Percentiles rank a stretch among this genome's conserved stretches.
Evolutionary conservation across 768 basidiomycete genomes (phyloP).

Genomic region (Favolaschia claudopus): DNA sequence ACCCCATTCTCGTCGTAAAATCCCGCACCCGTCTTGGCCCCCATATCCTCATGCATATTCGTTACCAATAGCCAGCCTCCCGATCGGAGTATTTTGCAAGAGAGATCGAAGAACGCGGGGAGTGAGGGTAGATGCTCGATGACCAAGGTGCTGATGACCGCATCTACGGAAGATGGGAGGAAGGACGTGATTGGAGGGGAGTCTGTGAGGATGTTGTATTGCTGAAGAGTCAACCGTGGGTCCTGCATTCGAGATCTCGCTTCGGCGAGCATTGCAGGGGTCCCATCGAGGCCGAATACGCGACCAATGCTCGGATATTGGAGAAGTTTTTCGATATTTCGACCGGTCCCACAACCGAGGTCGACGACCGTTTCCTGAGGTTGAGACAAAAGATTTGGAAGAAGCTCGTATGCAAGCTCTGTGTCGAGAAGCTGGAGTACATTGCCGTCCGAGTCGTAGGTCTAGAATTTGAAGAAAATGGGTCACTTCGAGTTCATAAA

Average conservation of each 20-base stretch:
- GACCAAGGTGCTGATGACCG: slow-evolving; percentile 19
- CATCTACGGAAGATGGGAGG: slow-evolving; percentile 2
- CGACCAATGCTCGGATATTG: neutral
- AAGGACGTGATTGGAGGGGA: neutral
- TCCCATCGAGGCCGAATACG: slow-evolving; percentile 15
- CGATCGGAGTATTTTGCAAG: neutral
- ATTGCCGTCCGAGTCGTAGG: slow-evolving; percentile 5
- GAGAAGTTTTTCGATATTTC: slow-evolving; percentile 19
- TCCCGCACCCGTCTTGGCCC: neutral
- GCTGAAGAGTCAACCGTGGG: neutral
- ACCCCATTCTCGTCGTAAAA: slow-evolving; percentile 11
- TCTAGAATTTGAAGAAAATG: slow-evolving; percentile 1
- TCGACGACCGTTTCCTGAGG: slow-evolving; percentile 11
- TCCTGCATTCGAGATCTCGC: slow-evolving; percentile 2
- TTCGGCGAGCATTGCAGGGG: slow-evolving; percentile 5
- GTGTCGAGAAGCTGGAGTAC: neutral
- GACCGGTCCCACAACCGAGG: slow-evolving; percentile 18
- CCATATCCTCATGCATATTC: slow-evolving; percentile 22
- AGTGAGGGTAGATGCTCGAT: slow-evolving; percentile 22
- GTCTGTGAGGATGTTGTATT: slow-evolving; percentile 8
- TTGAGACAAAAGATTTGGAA: neutral
- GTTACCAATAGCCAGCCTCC: slow-evolving; percentile 19
- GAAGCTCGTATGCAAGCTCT: neutral
- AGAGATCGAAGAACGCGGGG: slow-evolving; percentile 5
- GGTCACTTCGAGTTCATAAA: neutral